phyloP scores from a whole-genome alignment of 306 rosid species.

The Nissolia schottii region DNA sequence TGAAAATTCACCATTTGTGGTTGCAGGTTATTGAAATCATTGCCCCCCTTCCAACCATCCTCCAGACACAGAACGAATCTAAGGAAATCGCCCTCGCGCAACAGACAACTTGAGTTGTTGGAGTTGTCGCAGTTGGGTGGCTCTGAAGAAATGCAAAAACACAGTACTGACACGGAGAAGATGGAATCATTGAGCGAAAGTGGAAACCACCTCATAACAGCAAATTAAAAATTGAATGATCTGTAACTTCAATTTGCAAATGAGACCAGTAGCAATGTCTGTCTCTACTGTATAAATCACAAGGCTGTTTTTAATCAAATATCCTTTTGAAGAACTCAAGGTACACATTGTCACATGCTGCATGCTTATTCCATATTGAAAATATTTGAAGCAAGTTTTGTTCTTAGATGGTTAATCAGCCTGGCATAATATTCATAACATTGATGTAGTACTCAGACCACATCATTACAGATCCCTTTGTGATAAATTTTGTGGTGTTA shows the following conservation, averaged over 20 bases:
- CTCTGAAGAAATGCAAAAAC: not conserved
- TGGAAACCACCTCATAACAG: not conserved
- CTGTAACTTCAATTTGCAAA: not conserved
- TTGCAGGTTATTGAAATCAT: conserved; percentile 51
- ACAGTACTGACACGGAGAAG: not conserved
- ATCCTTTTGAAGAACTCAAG: not conserved
- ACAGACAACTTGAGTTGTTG: not conserved
- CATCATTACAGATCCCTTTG: too few species aligned
- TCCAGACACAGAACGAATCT: conserved; percentile 37
- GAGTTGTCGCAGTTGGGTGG: not conserved
- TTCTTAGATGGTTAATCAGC: not conserved
- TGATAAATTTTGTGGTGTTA: not conserved
- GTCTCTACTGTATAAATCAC: not conserved
- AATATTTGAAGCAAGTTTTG: too few species aligned
- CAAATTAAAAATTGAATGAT: not conserved
- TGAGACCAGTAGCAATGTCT: not conserved
- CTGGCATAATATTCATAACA: not conserved
- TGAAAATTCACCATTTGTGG: not conserved
- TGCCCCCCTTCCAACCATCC: conserved; percentile 61
- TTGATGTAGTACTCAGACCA: too few species aligned
- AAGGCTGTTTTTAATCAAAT: not conserved
- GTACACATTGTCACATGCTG: not conserved
- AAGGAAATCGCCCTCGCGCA: not conserved
- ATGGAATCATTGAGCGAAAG: not conserved
- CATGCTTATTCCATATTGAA: too few species aligned